phyloP scores from a whole-genome alignment of 805 yeast genomes.

The Kluyveromyces starmeri region DNA sequence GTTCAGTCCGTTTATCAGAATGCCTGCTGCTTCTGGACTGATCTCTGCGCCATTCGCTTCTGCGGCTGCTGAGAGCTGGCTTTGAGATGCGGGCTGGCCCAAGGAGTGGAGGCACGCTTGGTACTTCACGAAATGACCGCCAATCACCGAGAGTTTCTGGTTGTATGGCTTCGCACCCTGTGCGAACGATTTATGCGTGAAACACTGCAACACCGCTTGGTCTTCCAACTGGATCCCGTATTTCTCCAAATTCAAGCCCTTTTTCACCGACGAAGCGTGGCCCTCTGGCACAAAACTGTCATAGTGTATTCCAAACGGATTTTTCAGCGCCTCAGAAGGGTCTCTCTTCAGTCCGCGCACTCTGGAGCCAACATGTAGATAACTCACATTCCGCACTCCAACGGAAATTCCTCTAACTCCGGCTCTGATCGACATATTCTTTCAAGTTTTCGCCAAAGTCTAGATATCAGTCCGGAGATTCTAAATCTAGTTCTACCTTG shows the following conservation, averaged over 20 bases:
- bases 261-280: conserved; percentile 27
- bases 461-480: too few relatives aligned
- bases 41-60: conserved; percentile 4
- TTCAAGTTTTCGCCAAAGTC: too few relatives aligned
- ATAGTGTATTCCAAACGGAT: conserved; percentile 45
- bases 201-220: conserved; percentile 58
- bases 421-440: too few relatives aligned
- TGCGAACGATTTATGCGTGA: conserved; percentile 92
- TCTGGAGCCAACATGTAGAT: conserved; percentile 39
- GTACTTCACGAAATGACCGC: conserved; percentile 49
- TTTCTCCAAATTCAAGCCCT: conserved; percentile 16
- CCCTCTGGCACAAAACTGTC: conserved; percentile 38
- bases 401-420: too few relatives aligned
- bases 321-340: conserved; percentile 47
- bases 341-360: conserved; percentile 66
- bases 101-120: conserved; percentile 29
- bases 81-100: conserved; percentile 8
- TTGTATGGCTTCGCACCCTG: conserved; percentile 86
- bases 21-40: conserved; percentile 6
- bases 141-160: conserved; percentile 72
- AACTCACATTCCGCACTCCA: conserved; percentile 28
- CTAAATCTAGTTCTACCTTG: too few relatives aligned
- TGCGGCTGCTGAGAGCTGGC: neutral
- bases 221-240: conserved; percentile 41
- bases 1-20: conserved; percentile 39